Percentiles rank a stretch among this genome's conserved stretches.
Conservation (phyloP, 2,329 filamentous ascomycete genomes). For the Fusarium foetens region DNA sequence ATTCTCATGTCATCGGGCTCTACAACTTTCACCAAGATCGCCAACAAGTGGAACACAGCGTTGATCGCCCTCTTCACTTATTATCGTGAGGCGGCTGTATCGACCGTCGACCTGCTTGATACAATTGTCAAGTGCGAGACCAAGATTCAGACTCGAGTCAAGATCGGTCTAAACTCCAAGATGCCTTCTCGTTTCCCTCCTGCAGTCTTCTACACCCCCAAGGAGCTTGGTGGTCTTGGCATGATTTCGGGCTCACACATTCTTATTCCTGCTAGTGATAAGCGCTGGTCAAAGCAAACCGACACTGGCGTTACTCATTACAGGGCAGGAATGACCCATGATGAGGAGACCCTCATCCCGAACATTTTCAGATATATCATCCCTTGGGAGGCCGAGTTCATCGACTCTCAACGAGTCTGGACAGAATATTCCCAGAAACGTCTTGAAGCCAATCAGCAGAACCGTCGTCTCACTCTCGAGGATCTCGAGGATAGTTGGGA, state of each 20-base stretch:
- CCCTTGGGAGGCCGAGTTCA: slow-evolving; percentile 98
- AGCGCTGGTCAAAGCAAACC: slow-evolving; percentile 98
- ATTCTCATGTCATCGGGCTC: slow-evolving; percentile 99
- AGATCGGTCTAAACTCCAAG: slow-evolving; percentile 98
- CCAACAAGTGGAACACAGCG: slow-evolving; percentile 99
- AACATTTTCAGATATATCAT: slow-evolving; percentile 99
- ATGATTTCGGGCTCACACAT: slow-evolving; percentile 99
- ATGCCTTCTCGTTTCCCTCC: slow-evolving; percentile 99
- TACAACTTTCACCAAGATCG: slow-evolving; percentile 99
- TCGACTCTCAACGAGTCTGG: slow-evolving; percentile 98
- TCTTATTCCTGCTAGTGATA: slow-evolving; percentile 95
- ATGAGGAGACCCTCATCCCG: slow-evolving; percentile 96
- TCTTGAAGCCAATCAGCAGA: slow-evolving; percentile 96
- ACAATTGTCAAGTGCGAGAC: slow-evolving; percentile 99
- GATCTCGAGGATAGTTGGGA: slow-evolving; percentile 99
- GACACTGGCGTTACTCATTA: slow-evolving; percentile 98
- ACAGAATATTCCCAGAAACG: slow-evolving; percentile 99
- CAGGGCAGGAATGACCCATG: slow-evolving; percentile 96
- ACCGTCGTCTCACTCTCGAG: slow-evolving; percentile 91
- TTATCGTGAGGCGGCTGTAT: slow-evolving; percentile 96
- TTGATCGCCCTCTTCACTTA: slow-evolving; percentile 98
- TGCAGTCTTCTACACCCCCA: slow-evolving; percentile 98
- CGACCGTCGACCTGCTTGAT: slow-evolving; percentile 91
- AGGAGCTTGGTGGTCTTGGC: slow-evolving; percentile 94
- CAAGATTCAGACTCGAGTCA: slow-evolving; percentile 98